Evolutionary conservation across 306 rosid species (phyloP), one percentile per base, ranked within the genome.

Genomic region (Coriaria nepalensis): DNA sequence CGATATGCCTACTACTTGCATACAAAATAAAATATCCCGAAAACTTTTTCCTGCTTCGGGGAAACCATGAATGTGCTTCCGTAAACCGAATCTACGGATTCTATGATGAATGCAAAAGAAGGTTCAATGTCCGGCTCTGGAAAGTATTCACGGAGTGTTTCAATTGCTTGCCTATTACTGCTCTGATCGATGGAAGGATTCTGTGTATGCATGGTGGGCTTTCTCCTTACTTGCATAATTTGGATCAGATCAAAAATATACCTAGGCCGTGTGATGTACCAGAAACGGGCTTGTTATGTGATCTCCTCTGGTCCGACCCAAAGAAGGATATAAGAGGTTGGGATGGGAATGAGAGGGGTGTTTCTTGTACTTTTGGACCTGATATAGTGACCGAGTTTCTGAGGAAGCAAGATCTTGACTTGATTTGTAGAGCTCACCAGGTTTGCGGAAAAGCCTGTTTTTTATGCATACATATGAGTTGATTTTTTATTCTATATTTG

Each of bases 61-160:
- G 96, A 8, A 88, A 83, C 76, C 95, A 83, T 13, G 96, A 88
- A 73, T 88, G 96, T 49, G 95, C 93, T 50, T 88, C 96, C 6
- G 66, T 83, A 52, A 88, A 88, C 73, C 79, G 95, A 29, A 68
- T 88, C 49, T 88, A 83, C 33, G 95, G 93, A 43, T 88, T 88
- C 46, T 88, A 72, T 51, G 95, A 88, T n/a, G 96, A 88, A 55
- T 88, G 96, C 37, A 88, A 83, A 55, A 59, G 78, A 37, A 78
- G 95, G 53, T 81, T 56, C 66, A 84, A 62, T 49, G 82, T 88
- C 45, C 77, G 15, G 62, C 72, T 84, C 8, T 88, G 97, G 97
- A 88, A 70, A 56, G 15, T 42, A 51, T 88, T 88, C 48, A 78
- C 93, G 32, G 93, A 83, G 52, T 83, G 86, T 52, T 88, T 88